A percentile compares a stretch with the other conserved stretches of the same genome.
Evolutionary conservation across 129 eudicot species (phyloP).

Genomic region (Escallonia rubra): DNA sequence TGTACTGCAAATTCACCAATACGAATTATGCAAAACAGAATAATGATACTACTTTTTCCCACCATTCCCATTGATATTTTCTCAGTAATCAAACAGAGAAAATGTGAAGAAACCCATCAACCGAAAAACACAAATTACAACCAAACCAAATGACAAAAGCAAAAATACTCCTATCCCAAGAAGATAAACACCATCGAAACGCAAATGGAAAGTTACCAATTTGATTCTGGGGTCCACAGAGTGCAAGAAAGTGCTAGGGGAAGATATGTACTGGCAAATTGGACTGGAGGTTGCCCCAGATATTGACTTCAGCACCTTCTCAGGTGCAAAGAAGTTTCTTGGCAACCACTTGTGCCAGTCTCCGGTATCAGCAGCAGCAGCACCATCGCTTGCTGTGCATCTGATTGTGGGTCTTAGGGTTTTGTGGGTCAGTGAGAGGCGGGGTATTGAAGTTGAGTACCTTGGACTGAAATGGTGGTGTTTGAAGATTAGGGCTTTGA

Average conservation of each 20-base stretch:
- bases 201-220: constrained; percentile 36
- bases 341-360: constrained; percentile 61
- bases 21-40: no score
- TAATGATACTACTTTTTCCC: not conserved
- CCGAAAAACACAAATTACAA: not conserved
- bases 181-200: not conserved
- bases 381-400: constrained; percentile 28
- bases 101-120: not conserved
- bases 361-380: constrained; percentile 16
- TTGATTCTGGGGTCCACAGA: constrained; percentile 86
- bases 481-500: constrained; percentile 19
- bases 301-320: constrained; percentile 63
- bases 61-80: not conserved
- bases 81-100: not conserved
- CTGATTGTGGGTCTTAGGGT: constrained; percentile 32
- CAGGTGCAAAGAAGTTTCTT: constrained; percentile 61
- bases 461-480: constrained; percentile 17
- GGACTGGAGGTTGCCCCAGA: constrained; percentile 93
- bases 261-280: constrained; percentile 85
- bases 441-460: not conserved
- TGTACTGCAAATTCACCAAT: no score
- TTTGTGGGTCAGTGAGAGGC: constrained; percentile 14
- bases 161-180: not conserved
- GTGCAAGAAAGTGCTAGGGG: constrained; percentile 91
- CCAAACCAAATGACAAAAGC: not conserved